Evolutionary conservation across 176 grass and related monocot genomes (phyloP), one percentile per base, ranked within the genome.

Genomic region (Rhipidocladum racemiflorum): DNA sequence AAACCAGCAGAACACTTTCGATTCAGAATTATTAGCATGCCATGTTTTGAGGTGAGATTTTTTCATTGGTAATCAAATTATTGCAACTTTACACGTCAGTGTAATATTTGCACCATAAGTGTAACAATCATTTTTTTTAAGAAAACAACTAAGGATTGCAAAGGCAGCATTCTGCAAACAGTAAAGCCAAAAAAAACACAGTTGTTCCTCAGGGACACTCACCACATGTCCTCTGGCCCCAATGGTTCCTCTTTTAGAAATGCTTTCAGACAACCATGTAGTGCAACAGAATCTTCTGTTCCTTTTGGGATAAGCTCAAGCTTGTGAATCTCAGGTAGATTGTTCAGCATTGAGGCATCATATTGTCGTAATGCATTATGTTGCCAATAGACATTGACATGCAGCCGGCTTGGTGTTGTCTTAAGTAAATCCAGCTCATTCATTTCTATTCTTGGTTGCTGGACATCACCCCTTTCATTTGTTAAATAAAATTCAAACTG

Each of bases 211-310:
- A 66, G 83, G 82, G 32, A 84, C 74, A 88, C 79, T 88, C 67
- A 97, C 94, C 91, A 97, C 94, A 97, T 97, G 76, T 97, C 92
- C 43, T 94, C 88, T 13, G 92, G 90, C 14, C 94, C 94, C 60
- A 97, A 78, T 27, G 88, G 92, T 80, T 97, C 94, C 83, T 92
- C 94, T 83, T 91, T 94, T 51, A 91, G 88, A 81, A 97, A 97
- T 30, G 91, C 92, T 82, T 97, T 88, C 68, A 97, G 85, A 84
- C 92, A 97, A 62, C 82, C 92, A 88, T 87, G 85, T 76, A 94
- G 81, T 70, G 87, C 89, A 83, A 86, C 92, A 71, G 85, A 88
- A 83, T 86, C 91, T 88, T 88, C 83, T 39, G 49, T 70, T 90
- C 86, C 84, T 90, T 91, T 90, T 5, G 55, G 72, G 63, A 87